Conservation (phyloP, 208 protist species). For the Leishmania tarentolae region DNA sequence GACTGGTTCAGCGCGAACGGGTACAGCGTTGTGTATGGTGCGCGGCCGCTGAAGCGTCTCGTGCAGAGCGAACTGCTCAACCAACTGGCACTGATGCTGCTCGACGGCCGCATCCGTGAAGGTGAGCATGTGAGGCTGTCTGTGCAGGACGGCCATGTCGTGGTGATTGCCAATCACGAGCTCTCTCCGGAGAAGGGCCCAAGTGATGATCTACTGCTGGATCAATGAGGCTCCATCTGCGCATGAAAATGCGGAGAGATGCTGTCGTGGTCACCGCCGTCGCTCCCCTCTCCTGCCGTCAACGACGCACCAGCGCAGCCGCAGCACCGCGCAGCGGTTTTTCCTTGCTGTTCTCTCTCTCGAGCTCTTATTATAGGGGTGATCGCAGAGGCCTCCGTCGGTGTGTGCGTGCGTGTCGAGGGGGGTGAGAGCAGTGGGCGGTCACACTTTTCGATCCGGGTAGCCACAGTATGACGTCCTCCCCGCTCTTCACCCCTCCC, state of each 20-base stretch:
- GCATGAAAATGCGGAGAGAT: neutral
- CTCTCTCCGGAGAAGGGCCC: conserved; percentile 33
- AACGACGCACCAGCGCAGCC: too few relatives aligned
- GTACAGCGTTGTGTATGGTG: conserved; percentile 96
- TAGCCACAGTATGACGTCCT: neutral
- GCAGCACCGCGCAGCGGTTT: neutral
- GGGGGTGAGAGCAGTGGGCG: neutral
- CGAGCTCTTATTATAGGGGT: neutral
- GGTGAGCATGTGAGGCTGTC: conserved; percentile 64
- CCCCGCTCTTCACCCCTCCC: neutral
- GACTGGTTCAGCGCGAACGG: conserved; percentile 81
- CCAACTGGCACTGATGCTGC: conserved; percentile 88
- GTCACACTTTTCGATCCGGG: neutral
- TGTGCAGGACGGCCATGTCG: conserved; percentile 46
- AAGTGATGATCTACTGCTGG: conserved; percentile 36
- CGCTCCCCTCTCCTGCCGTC: too few relatives aligned
- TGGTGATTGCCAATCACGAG: conserved; percentile 71
- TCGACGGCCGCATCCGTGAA: conserved; percentile 81
- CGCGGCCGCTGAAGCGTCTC: conserved; percentile 93
- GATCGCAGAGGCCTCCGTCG: too few relatives aligned
- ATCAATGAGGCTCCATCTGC: neutral
- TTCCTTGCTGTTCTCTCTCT: neutral
- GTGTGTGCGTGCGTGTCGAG: neutral
- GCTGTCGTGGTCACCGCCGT: too few relatives aligned
- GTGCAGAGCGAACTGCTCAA: conserved; percentile 94